Base-by-base conservation (phyloP, 345 rosid genomes). In the Eucalyptus erythrocorys region DNA sequence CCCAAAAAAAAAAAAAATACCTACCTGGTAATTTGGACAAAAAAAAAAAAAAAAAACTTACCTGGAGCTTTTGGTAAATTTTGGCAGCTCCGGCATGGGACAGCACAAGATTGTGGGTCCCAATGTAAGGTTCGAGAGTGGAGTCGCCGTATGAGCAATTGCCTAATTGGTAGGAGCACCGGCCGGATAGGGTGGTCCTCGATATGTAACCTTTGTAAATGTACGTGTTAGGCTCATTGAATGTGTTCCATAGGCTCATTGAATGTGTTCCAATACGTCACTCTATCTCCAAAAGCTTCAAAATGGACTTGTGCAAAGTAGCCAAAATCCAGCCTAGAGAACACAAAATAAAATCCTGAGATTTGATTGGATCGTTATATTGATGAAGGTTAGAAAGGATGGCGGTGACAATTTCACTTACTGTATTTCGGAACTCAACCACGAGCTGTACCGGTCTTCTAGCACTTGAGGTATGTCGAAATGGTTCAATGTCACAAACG, bases 201-300 rank as follows among this genome's bases (percentile, higher is more conserved):
- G 6, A 43, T 24, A 49, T 32, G 84, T 95, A 95, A 10, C 93
- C 90, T 21, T 82, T 55, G 6, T 50, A 87, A 24, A 89, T 88
- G 32, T 89, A 86, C 71, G 88, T 59, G 80, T 92, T 92, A 13
- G 96, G 96, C 93, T 95, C 96, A 32, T 95, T 95, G 45, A 95
- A 43, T 16, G 96, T 95, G 6, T 87, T 88, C 96, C 96, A 95
- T 92, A 13, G 96, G 96, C 93, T 95, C 96, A 32, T 95, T 95
- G 45, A 95, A 43, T 16, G 96, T 95, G 6, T 87, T 88, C 96
- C 96, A 95, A 37, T 95, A 89, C 89, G 91, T 93, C 50, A 95
- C 96, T 37, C 95, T 87, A 64, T 95, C 94, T 85, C 95, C 96
- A 13, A 94, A 95, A 57, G 90, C 88, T 89, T 92, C 89, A 88